phyloP scores from a whole-genome alignment of 1,284 basidiomycete species.

The Volvariella volvacea region DNA sequence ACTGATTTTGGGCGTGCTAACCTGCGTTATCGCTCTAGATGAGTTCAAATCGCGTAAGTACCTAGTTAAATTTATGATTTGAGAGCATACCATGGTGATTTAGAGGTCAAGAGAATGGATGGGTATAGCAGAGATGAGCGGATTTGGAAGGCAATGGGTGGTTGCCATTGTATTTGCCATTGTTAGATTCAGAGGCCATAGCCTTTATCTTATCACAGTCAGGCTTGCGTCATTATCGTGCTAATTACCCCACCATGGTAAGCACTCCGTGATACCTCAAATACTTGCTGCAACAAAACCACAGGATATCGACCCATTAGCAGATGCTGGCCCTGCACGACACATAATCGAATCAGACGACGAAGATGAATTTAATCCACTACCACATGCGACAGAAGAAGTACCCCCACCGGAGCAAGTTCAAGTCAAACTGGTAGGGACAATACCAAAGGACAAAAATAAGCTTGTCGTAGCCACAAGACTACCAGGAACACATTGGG shows the following conservation, averaged over 20 bases:
- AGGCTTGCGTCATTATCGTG: not conserved
- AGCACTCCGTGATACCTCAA: too few species aligned
- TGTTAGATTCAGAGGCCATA: constrained; percentile 10
- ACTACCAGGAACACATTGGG: constrained; percentile 43
- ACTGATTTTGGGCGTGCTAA: constrained; percentile 15
- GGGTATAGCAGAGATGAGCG: not conserved
- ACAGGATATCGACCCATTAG: constrained; percentile 49
- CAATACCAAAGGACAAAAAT: constrained; percentile 18
- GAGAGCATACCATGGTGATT: constrained; percentile 24
- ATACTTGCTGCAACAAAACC: not conserved
- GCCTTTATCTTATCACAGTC: constrained; percentile 1
- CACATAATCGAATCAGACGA: constrained; percentile 64
- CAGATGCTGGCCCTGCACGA: constrained; percentile 49
- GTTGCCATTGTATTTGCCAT: constrained; percentile 8
- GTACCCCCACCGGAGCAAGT: constrained; percentile 9
- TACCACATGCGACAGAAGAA: constrained; percentile 1
- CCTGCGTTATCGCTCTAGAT: constrained; percentile 61
- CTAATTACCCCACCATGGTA: too few species aligned
- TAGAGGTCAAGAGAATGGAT: not conserved
- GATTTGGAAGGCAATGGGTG: constrained; percentile 3
- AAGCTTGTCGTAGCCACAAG: constrained; percentile 39
- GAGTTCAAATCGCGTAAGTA: not conserved
- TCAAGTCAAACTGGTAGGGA: constrained; percentile 33
- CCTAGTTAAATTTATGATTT: not conserved
- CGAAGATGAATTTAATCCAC: constrained; percentile 51